Evolutionary conservation across 2,329 filamentous ascomycete genomes (phyloP), one percentile per base, ranked within the genome.

Genomic region (Xylaria sp.): DNA sequence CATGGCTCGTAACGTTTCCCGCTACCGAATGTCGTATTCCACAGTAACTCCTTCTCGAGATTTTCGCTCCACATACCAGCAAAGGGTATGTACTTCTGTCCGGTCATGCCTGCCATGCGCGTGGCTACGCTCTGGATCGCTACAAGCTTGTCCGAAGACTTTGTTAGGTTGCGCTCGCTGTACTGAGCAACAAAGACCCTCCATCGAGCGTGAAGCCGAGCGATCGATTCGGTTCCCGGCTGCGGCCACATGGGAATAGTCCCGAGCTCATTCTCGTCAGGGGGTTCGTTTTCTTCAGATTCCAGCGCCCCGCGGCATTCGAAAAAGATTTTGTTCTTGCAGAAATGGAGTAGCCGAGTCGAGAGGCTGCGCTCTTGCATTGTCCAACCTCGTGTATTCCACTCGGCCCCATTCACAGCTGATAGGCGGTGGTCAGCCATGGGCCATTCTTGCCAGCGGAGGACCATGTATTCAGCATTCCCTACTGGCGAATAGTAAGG

Each of bases 341-440:
- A 72, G 57, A 72, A 74, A 44, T 72, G 70, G n/a, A 72, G 56
- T 55, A 66, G 65, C 25, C 72, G 54, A 2, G 72, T 70, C 13
- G 72, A 72, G 13, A 74, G 64, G 46, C 69, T 72, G 12, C 70
- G 66, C 50, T 74, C 72, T 57, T 74, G 72, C 70, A 74, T 72
- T 1, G 72, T 72, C 72, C 70, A 73, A 0, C 58, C 70, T 32
- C 72, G 63, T 3, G 70, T 73, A 46, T 72, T 68, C 72, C 72
- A 73, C 44, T 64, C 59, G 25, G 72, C 70, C 3, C 68, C 62
- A 34, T 65, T 70, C 2, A 72, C 50, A 12, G 70, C 68, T 20
- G 56, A 63, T 51, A 65, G 60, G 25, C 70, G 68, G 28, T 64
- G 66, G 41, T 66, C 28, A n/a, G 70, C 55, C 65, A 72, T 64